Conservation (phyloP, 208 protist genomes). For the Herpetomonas tarakana region DNA sequence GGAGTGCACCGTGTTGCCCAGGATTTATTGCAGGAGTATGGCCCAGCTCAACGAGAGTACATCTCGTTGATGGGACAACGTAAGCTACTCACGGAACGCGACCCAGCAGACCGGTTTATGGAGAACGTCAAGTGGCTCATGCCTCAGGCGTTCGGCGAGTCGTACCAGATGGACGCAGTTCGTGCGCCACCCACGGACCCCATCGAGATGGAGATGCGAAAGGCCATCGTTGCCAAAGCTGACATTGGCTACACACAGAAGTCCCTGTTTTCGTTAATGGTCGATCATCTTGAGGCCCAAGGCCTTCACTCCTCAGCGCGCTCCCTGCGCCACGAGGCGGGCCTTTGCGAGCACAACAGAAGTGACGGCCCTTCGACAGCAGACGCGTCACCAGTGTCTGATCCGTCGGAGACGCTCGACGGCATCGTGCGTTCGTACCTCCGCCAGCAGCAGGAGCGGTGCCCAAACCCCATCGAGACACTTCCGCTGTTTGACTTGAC, state of each 20-base stretch:
- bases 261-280: conserved; percentile 74
- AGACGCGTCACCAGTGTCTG: too few species aligned
- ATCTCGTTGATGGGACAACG: conserved; percentile 62
- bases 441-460: conserved; percentile 77
- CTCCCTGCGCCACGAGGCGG: conserved; percentile 44
- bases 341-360: background rate
- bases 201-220: conserved; percentile 67
- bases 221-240: conserved; percentile 67
- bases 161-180: conserved; percentile 34
- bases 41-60: conserved; percentile 76
- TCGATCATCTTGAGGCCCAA: conserved; percentile 62
- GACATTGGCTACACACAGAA: conserved; percentile 74
- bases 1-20: conserved; percentile 64
- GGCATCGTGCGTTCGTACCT: conserved; percentile 69
- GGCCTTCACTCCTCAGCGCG: conserved; percentile 46
- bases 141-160: conserved; percentile 31
- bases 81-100: conserved; percentile 60
- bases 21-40: conserved; percentile 64
- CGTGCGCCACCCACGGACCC: conserved; percentile 32
- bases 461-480: conserved; percentile 82
- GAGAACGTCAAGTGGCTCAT: conserved; percentile 78
- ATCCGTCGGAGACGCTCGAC: conserved; percentile 34
- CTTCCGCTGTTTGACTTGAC: conserved; percentile 86
- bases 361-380: background rate
- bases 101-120: conserved; percentile 78